Base-by-base conservation (phyloP, 2,329 filamentous ascomycete species). In the Emergomyces orientalis region DNA sequence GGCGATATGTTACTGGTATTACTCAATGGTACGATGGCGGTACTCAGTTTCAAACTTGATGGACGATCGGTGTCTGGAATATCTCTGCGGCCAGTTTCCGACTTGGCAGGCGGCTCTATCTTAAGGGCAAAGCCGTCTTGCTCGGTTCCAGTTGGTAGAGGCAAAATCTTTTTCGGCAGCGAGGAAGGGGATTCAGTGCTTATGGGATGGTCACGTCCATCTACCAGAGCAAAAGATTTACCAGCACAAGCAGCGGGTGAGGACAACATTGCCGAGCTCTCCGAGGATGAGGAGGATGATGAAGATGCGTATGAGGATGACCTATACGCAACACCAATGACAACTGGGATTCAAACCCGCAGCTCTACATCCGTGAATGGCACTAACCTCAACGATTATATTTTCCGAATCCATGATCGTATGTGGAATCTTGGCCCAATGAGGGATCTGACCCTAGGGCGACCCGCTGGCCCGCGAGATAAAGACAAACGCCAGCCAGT, bases 41-140 rank as follows among this genome's bases (percentile, higher is more conserved):
- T 94, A 27, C 76, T 97, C 14, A 87, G 84, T 19, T 97, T 99
- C 77, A 87, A 86, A 62, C 84, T 97, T 65, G 92, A 97, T 72
- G 94, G 95, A 19, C 85, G 94, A 62, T 95, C 90, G 2, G 91
- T 99, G 1, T 96, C 92, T 32, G 91, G 91, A 1, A 81, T 99
- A 65, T 85, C 83, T n/a, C 77, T 99, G 61, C 86, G 84, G 66
- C 76, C 84, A 47, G 79, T 97, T 5, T 72, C 83, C 4, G 70
- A 77, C 47, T 85, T 89, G 61, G 80, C 82, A 30, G 88, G 89
- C 11, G 88, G 88, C 8, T 73, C 76, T 37, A 65, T 89, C 11
- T 72, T 95, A 63, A 82, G 82, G 58, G 81, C 82, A 51, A 78
- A 82, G 27, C 83, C 87, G 32, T 88, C 90, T 0, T 91, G 89